Conservation (phyloP, 139 green algal species). For the Volvox africanus region DNA sequence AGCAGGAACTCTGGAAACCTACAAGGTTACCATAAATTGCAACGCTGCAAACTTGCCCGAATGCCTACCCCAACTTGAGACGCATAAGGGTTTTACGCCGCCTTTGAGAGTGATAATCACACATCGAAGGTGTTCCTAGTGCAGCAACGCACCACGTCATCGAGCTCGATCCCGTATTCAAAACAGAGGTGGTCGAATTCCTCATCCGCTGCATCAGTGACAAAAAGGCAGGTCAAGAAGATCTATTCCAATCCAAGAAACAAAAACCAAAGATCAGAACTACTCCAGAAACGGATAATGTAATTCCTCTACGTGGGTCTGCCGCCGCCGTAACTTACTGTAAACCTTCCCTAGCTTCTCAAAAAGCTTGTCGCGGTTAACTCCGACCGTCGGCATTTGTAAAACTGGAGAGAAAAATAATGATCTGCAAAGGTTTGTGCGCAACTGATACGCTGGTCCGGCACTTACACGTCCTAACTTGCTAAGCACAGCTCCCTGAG, state of each 20-base stretch:
- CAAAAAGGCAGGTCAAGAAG: not conserved
- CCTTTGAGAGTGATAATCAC: no score
- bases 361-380: slow-evolving; percentile 93
- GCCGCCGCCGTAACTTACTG: slow-evolving; percentile 75
- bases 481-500: not conserved
- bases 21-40: no score
- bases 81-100: no score
- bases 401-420: slow-evolving; percentile 22
- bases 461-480: not conserved
- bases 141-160: slow-evolving; percentile 91
- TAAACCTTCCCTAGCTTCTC: slow-evolving; percentile 87
- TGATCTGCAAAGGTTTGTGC: not conserved
- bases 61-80: no score
- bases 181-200: slow-evolving; percentile 99
- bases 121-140: no score
- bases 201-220: slow-evolving; percentile 87
- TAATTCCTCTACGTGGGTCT: no score
- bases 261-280: not conserved
- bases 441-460: not conserved
- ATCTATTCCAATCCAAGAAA: not conserved
- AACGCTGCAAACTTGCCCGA: no score
- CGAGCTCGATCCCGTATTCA: slow-evolving; percentile 98
- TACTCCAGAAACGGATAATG: not conserved
- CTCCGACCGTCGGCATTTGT: slow-evolving; percentile 91
- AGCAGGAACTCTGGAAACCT: no score